A percentile compares a stretch with the other conserved stretches of the same genome.
Conservation (phyloP, 1,284 basidiomycete species). For the Ceratobasidium theobromae region DNA sequence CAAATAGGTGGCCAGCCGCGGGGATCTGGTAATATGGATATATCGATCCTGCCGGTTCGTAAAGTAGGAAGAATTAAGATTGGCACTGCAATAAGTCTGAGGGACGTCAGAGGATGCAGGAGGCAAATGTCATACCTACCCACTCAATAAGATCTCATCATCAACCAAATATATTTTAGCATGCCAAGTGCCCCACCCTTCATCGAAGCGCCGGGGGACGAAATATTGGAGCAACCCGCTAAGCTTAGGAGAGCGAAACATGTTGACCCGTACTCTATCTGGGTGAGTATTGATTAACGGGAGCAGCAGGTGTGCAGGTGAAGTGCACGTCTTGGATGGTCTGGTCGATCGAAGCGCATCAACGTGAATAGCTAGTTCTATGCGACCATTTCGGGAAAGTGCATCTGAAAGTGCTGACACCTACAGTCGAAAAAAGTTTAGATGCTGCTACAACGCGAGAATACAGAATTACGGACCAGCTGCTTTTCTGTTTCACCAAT, state of each 20-base stretch:
- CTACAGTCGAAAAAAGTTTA: conserved; percentile 48
- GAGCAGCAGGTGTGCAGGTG: conserved; percentile 73
- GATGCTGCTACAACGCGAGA: neutral
- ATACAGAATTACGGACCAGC: conserved; percentile 55
- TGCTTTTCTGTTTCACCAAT: conserved; percentile 70
- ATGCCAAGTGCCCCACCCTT: conserved; percentile 99
- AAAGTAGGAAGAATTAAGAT: conserved; percentile 92
- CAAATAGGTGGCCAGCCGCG: conserved; percentile 77
- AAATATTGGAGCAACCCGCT: conserved; percentile 70
- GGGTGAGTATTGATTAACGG: conserved; percentile 74
- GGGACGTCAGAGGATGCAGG: conserved; percentile 21
- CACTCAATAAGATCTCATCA: conserved; percentile 88
- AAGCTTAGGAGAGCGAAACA: conserved; percentile 86
- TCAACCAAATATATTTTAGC: conserved; percentile 95
- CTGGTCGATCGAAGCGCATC: conserved; percentile 93
- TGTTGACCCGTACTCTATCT: conserved; percentile 70
- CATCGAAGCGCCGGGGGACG: conserved; percentile 91
- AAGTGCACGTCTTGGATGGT: conserved; percentile 46
- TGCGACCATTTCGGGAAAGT: conserved; percentile 58
- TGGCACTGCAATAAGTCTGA: conserved; percentile 69
- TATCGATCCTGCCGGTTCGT: conserved; percentile 95
- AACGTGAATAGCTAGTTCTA: conserved; percentile 75
- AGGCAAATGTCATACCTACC: conserved; percentile 57
- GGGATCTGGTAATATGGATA: conserved; percentile 68
- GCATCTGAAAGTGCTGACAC: conserved; percentile 64